These are phyloP conservation scores for Phytophthora kernoviae DNA, from an alignment of 352 stramenopile genomes.

Conservation along the genomic window DNA sequence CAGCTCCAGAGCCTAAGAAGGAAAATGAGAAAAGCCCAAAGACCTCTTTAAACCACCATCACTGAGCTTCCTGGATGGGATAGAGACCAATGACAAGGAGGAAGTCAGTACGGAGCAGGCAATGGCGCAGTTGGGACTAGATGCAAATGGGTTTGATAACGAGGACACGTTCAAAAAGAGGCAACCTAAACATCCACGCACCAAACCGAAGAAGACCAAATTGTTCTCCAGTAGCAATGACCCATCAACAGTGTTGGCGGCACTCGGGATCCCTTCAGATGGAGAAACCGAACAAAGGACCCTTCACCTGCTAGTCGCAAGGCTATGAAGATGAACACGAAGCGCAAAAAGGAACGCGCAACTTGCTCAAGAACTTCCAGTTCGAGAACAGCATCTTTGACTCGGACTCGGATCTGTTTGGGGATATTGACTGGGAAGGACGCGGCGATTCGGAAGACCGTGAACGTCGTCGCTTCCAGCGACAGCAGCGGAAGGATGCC, in stretches of 20 bases:
- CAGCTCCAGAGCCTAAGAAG: constrained; percentile 2
- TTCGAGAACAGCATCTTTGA: constrained; percentile 90
- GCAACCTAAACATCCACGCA: constrained; percentile 40
- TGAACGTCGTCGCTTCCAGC: constrained; percentile 69
- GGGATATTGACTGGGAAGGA: constrained; percentile 78
- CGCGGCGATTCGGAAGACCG: constrained; percentile 52
- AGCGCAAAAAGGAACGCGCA: constrained; percentile 80
- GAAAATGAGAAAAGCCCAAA: constrained; percentile 5
- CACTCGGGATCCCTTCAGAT: constrained; percentile 35
- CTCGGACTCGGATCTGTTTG: constrained; percentile 66
- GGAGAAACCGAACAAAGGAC: constrained; percentile 16
- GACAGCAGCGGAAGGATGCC: constrained; percentile 56
- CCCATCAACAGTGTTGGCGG: constrained; percentile 35
- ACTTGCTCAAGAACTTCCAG: constrained; percentile 80
- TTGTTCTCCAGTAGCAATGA: constrained; percentile 39
- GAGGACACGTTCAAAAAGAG: constrained; percentile 33
- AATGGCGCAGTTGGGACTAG: constrained; percentile 58
- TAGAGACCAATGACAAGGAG: constrained; percentile 24
- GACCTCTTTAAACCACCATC: constrained; percentile 5
- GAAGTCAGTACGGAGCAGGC: constrained; percentile 38
- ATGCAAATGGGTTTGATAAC: constrained; percentile 20
- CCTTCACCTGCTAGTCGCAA: constrained; percentile 36
- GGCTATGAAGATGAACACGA: constrained; percentile 61
- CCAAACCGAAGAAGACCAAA: constrained; percentile 47
- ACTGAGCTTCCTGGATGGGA: constrained; percentile 27